These are phyloP conservation scores for Boletus hoseneyae DNA, from an alignment of 1,284 basidiomycete genomes.

Conservation along the genomic window DNA sequence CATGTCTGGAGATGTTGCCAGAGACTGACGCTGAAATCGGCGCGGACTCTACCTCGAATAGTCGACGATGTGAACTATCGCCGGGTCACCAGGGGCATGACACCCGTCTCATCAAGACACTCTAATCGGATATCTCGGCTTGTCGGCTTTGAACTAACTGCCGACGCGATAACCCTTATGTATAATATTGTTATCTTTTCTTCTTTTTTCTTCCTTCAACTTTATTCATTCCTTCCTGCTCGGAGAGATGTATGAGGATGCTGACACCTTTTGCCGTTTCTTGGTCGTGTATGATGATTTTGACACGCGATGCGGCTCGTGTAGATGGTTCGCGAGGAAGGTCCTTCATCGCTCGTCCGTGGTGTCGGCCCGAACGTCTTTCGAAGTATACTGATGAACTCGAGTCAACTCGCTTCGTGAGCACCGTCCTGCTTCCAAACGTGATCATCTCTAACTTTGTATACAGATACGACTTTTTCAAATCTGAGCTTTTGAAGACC, in stretches of 20 bases:
- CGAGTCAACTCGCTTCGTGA: slow-evolving; percentile 76
- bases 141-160: background rate
- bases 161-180: background rate
- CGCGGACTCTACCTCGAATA: background rate
- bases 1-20: too few relatives aligned
- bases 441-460: background rate
- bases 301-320: background rate
- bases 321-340: slow-evolving; percentile 85
- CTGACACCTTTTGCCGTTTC: slow-evolving; percentile 6
- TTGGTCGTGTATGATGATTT: background rate
- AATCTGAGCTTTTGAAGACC: slow-evolving; percentile 70
- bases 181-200: background rate
- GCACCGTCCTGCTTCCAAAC: background rate
- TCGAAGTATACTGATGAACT: slow-evolving; percentile 87
- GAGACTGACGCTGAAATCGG: too few relatives aligned
- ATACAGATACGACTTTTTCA: slow-evolving; percentile 85
- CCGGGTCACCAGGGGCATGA: background rate
- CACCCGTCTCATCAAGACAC: background rate
- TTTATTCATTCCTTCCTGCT: background rate
- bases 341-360: slow-evolving; percentile 66
- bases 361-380: slow-evolving; percentile 87
- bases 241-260: background rate
- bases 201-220: background rate
- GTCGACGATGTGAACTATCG: background rate
- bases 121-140: background rate